Base-by-base conservation (phyloP, 2,329 filamentous ascomycete species). In the Phialophora macrospora region DNA sequence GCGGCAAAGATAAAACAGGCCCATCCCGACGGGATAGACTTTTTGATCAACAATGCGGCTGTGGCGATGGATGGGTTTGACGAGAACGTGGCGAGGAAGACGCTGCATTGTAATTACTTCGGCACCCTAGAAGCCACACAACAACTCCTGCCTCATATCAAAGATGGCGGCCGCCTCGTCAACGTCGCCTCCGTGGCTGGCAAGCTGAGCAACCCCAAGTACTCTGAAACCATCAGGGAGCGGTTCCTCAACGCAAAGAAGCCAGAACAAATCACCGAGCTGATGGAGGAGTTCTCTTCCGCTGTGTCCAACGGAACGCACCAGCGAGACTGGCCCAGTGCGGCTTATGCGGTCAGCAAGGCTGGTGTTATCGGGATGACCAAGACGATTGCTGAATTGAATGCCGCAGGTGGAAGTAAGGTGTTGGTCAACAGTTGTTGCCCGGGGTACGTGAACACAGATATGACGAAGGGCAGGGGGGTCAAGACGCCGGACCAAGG, bases 21-120 rank as follows among this genome's bases (percentile, higher is more conserved):
- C 32, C 82, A 85, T 65, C 77, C 78, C 1, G 77, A 82, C 6
- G 82, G 82, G 3, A 77, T 85, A 34, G 83, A 85, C 64, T 78
- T 84, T 44, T 75, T 85, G 11, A 80, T 85, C 73, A 85, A 85
- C 74, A 85, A 85, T 65, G 83, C 83, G 0, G 83, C 78, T 3
- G 79, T 83, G 48, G 81, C 80, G 0, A 71, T 82, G 74, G 68
- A 80, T 5, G 81, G 81, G 2, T 83, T 82, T 61, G 77, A 84
- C 68, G 65, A 75, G 4, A 74, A 81, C 26, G 76, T 85, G 24
- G 83, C 84, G 34, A 78, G 79, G 60, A 75, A 77, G 24, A 86
- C 84, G 0, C 74, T 85, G 3, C 73, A 77, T 24, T 80, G 78
- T 67, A 85, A 86, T 72, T 85, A 85, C 75, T 81, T 83, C 73